A percentile compares a stretch with the other conserved stretches of the same genome.
Conservation (phyloP, 2,329 filamentous ascomycete genomes). For the Parastagonospora avenae region DNA sequence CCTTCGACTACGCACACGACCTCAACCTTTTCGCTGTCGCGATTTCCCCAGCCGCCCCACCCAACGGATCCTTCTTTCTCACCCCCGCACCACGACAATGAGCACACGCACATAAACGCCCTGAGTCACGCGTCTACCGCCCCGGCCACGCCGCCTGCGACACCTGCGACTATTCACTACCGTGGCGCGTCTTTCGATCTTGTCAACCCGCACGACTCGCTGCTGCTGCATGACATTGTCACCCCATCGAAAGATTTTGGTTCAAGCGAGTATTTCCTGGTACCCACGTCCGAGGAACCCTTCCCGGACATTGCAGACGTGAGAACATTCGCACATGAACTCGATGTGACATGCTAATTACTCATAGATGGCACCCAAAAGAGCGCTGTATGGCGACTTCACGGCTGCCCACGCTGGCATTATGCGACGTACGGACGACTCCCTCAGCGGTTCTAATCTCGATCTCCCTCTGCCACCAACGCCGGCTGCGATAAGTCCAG, state of each 20-base stretch:
- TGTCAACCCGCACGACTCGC: slow-evolving; percentile 46
- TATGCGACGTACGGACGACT: slow-evolving; percentile 23
- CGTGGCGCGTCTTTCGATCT: slow-evolving; percentile 48
- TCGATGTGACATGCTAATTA: slow-evolving; percentile 1
- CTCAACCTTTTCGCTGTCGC: slow-evolving; percentile 39
- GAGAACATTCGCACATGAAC: background rate
- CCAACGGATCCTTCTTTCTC: slow-evolving; percentile 24
- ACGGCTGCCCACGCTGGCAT: slow-evolving; percentile 39
- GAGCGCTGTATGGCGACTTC: slow-evolving; percentile 37
- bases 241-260: slow-evolving; percentile 45
- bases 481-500: slow-evolving; percentile 32
- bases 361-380: slow-evolving; percentile 39
- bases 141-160: slow-evolving; percentile 43
- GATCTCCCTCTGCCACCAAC: slow-evolving; percentile 31
- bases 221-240: slow-evolving; percentile 43
- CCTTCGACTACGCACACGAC: slow-evolving; percentile 22
- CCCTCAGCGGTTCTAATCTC: slow-evolving; percentile 11
- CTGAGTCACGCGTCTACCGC: slow-evolving; percentile 31
- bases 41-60: slow-evolving; percentile 43
- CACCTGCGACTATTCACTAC: slow-evolving; percentile 46
- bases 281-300: slow-evolving; percentile 30
- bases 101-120: slow-evolving; percentile 22
- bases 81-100: slow-evolving; percentile 26
- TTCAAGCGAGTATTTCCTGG: slow-evolving; percentile 36
- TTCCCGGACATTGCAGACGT: slow-evolving; percentile 24